Evolutionary conservation across 768 basidiomycete species (phyloP), one percentile per base, ranked within the genome.

Genomic region (Trametes cingulata): DNA sequence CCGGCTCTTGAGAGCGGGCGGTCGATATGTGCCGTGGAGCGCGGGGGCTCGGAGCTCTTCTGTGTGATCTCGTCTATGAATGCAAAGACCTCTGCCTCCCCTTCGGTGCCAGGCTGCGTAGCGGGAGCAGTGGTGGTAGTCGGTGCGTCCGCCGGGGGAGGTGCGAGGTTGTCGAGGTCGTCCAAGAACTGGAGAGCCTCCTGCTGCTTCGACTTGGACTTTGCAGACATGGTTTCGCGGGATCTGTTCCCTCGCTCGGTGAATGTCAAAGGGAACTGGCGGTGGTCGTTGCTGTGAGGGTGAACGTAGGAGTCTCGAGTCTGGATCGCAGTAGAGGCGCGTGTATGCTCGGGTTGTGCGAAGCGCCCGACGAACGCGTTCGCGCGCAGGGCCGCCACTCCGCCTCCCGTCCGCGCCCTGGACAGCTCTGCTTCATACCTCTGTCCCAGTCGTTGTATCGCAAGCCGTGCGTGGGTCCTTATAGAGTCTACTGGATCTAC

Each of bases 31-130:
- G 82, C 75, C 15, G 86, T 74, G 4, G 83, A 68, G 25, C 88
- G 85, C 19, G 87, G 84, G 13, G 90, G 88, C 64, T 90, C 91
- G 6, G 88, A 81, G 73, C 87, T 90, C 75, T 93, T 95, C 83
- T 92, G 91, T 0, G 91, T 94, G 64, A 96, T 93, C 75, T 97
- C 93, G 72, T 97, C 92, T 41, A 97, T 84, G 78, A 95, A 96
- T 15, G 93, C 94, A 25, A 95, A 84, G 24, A 91, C 94, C 62
- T 93, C 91, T 58, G 84, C 83, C 65, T 95, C 90, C 33, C 85
- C 86, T 62, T 83, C 83, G 39, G 66, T 43, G 9, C 63, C 58
- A 12, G 63, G 60, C 5, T 56, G 62, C 19, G 46, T 49, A 46
- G 68, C 68, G 9, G 73, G 59, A 41, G 65, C 58, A n/a, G n/a